Base-by-base conservation (phyloP, 345 rosid genomes). In the Lagerstroemia speciosa region DNA sequence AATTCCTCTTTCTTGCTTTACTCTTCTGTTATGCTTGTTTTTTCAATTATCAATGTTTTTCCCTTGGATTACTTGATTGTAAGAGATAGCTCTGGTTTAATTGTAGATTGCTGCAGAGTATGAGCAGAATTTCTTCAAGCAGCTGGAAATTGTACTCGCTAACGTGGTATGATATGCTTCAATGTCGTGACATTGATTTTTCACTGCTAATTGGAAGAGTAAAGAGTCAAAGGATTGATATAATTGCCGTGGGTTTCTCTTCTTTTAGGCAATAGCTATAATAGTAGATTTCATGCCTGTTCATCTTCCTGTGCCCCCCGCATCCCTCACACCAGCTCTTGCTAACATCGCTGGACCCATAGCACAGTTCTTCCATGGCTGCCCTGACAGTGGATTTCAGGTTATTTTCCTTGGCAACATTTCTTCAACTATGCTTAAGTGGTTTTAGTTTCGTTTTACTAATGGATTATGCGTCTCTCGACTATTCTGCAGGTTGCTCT, bases 51-150 rank as follows among this genome's bases (percentile, higher is more conserved):
- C 19, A 5, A 50, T 53, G 29, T 53, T n/a, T n/a, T n/a, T n/a
- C n/a, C n/a, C n/a, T n/a, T n/a, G n/a, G n/a, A n/a, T 1, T 22
- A 53, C 3, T n/a, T 53, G 55, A 36, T 36, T 9, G 38, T 57
- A 11, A 57, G 24, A 37, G 45, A n/a, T 53, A n/a, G n/a, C 34
- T 69, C 55, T 57, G 71, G 34, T 36, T 60, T 69, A 40, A 61
- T n/a, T 27, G 72, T 74, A 93, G 98, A 93, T 97, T 46, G 96
- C 96, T 63, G 98, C 98, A 46, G 98, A 93, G 70, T 93, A 93
- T 79, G 87, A 86, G 32, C 78, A 93, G 72, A 91, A 89, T 73
- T 91, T 93, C 76, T 93, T 87, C 81, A 89, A 93, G 45, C 97
- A 93, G 83, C 83, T 93, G 37, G 98, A 91, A 78, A 84, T 93